Evolutionary conservation across 164 flowering plant genomes (phyloP).

Genomic region (Umbellularia californica): DNA sequence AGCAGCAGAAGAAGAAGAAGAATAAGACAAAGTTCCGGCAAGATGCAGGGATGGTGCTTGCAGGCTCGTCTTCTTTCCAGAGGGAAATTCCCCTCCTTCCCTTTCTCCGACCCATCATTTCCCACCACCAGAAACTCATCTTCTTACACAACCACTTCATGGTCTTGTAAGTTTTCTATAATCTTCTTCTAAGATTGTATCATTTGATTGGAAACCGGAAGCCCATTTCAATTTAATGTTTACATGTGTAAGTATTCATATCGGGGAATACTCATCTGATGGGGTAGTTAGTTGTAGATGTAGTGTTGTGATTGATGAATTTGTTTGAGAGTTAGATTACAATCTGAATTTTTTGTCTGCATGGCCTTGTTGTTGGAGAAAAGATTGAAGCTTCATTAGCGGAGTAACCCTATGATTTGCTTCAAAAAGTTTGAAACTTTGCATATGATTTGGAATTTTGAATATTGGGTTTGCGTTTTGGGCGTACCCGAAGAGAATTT

Average conservation of each 20-base stretch:
- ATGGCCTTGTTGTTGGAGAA: no score
- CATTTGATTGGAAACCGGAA: no score
- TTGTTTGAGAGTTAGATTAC: not conserved
- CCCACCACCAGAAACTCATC: constrained; percentile 4
- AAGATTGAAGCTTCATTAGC: no score
- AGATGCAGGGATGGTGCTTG: constrained; percentile 34
- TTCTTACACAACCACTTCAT: not conserved
- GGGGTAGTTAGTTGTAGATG: not conserved
- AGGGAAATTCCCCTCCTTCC: constrained; percentile 32
- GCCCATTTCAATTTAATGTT: no score
- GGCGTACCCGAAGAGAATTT: no score
- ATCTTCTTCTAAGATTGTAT: not conserved
- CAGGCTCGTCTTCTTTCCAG: constrained; percentile 28
- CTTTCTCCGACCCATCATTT: constrained; percentile 24
- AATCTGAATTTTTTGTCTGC: no score
- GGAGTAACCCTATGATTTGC: no score
- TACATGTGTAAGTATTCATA: no score
- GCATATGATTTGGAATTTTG: no score
- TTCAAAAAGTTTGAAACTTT: no score
- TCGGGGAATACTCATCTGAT: no score
- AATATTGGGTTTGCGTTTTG: no score
- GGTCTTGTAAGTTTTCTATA: constrained; percentile 3
- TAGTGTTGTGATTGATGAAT: not conserved
- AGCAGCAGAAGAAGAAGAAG: not conserved
- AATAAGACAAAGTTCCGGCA: not conserved